phyloP scores from a whole-genome alignment of 148 eudicot species.

The Silene uniflora region DNA sequence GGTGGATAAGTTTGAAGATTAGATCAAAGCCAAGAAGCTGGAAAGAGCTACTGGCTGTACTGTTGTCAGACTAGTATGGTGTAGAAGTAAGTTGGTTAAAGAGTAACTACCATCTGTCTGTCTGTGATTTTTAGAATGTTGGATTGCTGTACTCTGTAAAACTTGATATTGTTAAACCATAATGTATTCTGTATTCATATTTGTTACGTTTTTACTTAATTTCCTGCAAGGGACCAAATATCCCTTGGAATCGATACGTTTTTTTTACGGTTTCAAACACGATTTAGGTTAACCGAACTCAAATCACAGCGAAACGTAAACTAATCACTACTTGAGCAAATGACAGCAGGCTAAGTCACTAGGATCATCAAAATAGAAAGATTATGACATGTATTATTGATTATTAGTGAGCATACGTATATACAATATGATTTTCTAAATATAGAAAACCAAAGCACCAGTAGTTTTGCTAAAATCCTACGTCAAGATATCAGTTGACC shows the following conservation, averaged over 20 bases:
- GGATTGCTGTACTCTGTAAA: no score
- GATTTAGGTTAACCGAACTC: no score
- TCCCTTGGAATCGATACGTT: no score
- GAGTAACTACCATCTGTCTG: background rate
- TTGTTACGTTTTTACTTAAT: no score
- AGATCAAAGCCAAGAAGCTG: background rate
- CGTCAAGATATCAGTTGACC: conserved; percentile 21
- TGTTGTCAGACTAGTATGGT: conserved; percentile 4
- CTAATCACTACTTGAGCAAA: no score
- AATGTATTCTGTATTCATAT: no score
- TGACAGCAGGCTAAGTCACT: no score
- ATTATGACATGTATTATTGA: background rate
- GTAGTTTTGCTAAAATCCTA: conserved; percentile 18
- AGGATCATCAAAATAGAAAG: no score
- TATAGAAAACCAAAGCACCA: background rate
- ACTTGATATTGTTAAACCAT: no score
- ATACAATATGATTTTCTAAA: conserved; percentile 14
- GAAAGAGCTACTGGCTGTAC: conserved; percentile 12
- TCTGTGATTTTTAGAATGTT: background rate
- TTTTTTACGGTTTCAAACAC: no score
- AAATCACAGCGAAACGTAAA: no score
- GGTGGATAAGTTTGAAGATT: conserved; percentile 12
- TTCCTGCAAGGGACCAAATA: no score
- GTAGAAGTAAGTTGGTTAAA: background rate
- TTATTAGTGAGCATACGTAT: background rate